Base-by-base conservation (phyloP, 257 asterid species). In the Solanum arcanum region DNA sequence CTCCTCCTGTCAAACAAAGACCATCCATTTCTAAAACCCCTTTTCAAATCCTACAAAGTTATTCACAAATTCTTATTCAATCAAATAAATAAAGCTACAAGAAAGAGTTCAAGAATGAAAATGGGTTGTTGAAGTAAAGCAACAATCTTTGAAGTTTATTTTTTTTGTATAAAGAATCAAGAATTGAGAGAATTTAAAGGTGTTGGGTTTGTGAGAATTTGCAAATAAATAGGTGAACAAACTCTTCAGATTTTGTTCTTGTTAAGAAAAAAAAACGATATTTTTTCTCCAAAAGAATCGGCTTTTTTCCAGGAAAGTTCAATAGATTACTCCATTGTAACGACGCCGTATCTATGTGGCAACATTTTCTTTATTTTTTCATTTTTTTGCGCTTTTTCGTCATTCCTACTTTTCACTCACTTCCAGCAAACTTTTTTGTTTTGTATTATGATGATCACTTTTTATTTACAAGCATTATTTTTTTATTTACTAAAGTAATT, bases 1-100 rank as follows among this genome's bases (percentile, higher is more conserved):
- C 98, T 9, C 96, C 98, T 9, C 95, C 94, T 86, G 94, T 96
- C 41, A 96, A 89, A 89, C 95, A 94, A 86, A 96, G 62, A 88
- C 92, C 90, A 91, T 97, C 99, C 99, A 97, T 97, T 20, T 23
- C 5, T 31, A 47, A 70, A 25, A 42, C 15, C 31, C 56, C 37
- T 86, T 70, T 44, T 0, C 62, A 77, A 76, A 76, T 23, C 9
- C 60, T n/a, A 42, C 83, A 42, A 42, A 5, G 9, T 25, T 77
- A 29, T 83, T 83, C 15, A 15, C 47, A 13, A 20, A 16, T 13
- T 83, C 2, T 37, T 18, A 12, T n/a, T 5, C 25, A 35, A 31
- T 83, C 62, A 85, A 85, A 64, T 29, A 59, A 7, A 29, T 69
- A 47, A 42, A 42, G 70, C 47, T 77, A 3, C 7, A 5, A 37